phyloP scores from a whole-genome alignment of 2,329 filamentous ascomycete genomes.

The Aspergillus oerlinghausenensis region DNA sequence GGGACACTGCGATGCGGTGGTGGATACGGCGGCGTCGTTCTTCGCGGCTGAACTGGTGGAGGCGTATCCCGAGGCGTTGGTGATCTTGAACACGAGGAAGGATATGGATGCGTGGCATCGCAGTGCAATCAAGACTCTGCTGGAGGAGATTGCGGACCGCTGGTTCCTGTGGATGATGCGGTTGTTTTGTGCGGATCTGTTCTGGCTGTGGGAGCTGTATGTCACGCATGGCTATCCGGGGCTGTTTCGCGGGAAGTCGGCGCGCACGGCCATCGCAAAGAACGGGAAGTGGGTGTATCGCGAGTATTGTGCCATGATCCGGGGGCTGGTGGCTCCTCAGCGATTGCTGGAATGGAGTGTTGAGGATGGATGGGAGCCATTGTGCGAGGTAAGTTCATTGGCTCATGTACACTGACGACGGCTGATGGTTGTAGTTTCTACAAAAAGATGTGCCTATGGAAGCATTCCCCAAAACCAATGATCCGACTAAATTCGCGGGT shows the following conservation, averaged over 20 bases:
- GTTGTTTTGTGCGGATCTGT: constrained; percentile 7
- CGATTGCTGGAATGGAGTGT: constrained; percentile 21
- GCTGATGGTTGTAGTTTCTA: not conserved
- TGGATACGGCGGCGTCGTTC: constrained; percentile 25
- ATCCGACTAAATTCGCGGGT: not conserved
- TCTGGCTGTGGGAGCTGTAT: constrained; percentile 9
- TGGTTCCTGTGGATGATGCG: constrained; percentile 7
- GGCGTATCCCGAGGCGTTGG: constrained; percentile 27
- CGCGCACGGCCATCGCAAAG: constrained; percentile 1
- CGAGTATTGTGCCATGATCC: constrained; percentile 23
- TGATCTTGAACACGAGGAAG: constrained; percentile 8
- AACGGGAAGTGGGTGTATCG: constrained; percentile 18
- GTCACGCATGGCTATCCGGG: constrained; percentile 5
- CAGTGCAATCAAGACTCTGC: constrained; percentile 8
- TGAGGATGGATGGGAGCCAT: constrained; percentile 26
- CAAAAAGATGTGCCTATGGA: not conserved
- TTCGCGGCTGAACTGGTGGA: constrained; percentile 31
- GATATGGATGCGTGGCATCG: constrained; percentile 10
- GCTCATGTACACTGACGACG: not conserved
- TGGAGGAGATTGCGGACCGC: constrained; percentile 3
- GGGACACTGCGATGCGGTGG: constrained; percentile 23
- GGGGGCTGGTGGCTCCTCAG: constrained; percentile 18
- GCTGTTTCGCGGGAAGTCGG: constrained; percentile 6
- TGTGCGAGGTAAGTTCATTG: constrained; percentile 10
- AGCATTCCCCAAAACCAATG: not conserved